These are phyloP conservation scores for Xylariaceae sp. DNA, from an alignment of 2,329 filamentous ascomycete genomes.

Conservation along the genomic window DNA sequence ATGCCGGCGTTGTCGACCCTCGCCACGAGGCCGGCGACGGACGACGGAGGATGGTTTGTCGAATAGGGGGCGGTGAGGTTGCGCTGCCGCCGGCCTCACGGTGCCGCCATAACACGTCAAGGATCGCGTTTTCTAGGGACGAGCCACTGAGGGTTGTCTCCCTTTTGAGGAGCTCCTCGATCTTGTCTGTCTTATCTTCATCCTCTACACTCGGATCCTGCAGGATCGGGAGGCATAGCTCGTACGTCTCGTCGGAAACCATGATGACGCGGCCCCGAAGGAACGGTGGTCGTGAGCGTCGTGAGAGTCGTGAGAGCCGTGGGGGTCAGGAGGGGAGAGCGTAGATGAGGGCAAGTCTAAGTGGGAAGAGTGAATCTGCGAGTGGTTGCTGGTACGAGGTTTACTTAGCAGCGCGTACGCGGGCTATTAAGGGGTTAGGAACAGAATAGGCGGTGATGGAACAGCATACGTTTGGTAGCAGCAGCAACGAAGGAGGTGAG, in stretches of 20 bases:
- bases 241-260: constrained; percentile 90
- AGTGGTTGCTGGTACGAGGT: constrained; percentile 2
- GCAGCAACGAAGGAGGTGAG: neutral
- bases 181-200: constrained; percentile 88
- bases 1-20: constrained; percentile 71
- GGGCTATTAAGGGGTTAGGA: constrained; percentile 12
- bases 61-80: constrained; percentile 75
- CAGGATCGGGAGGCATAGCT: constrained; percentile 82
- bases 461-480: constrained; percentile 20
- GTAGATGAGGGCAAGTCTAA: constrained; percentile 11
- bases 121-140: constrained; percentile 79
- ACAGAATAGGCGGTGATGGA: constrained; percentile 17
- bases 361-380: constrained; percentile 8
- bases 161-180: constrained; percentile 78
- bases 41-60: constrained; percentile 83
- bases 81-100: constrained; percentile 60
- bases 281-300: constrained; percentile 9
- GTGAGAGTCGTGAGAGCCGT: neutral
- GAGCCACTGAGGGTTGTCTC: constrained; percentile 71
- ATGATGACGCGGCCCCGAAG: constrained; percentile 47
- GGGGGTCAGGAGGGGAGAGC: neutral
- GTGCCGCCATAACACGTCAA: constrained; percentile 86
- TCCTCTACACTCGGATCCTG: constrained; percentile 79
- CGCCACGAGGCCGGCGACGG: constrained; percentile 94
- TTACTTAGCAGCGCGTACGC: constrained; percentile 18